Evolutionary conservation across 177 flowering plant genomes (phyloP), one percentile per base, ranked within the genome.

Genomic region (Vitis hybrid): DNA sequence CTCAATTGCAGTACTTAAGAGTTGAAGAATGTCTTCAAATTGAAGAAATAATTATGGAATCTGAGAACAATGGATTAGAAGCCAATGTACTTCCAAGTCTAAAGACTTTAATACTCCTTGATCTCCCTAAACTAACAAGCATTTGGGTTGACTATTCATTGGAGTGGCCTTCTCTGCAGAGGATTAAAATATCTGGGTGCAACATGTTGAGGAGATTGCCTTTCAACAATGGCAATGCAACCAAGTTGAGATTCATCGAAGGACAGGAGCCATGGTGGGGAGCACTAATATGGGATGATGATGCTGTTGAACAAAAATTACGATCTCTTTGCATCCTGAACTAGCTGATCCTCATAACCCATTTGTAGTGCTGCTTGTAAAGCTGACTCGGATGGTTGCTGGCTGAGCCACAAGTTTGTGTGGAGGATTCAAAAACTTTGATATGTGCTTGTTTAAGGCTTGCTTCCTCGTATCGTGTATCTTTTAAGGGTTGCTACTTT

Each of bases 101-200:
- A 11, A 59, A 60, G 54, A 48, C 13, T 5, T 32, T 76, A 17
- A n/a, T 6, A 64, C 75, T 76, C 2, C 1, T 63, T n/a, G 15
- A 68, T 7, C 30, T 76, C 13, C 75, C 66, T 15, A 58, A 54
- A n/a, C 55, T 76, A 23, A n/a, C 1, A 26, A 52, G 62, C 18
- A 69, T 64, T 17, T 67, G 62, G 5, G n/a, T 3, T 1, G 56
- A 52, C 52, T 62, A 51, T 13, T 54, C 48, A 18, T 60, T 69
- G 48, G 54, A 23, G 21, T 74, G 77, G 73, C 72, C 73, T 5
- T 69, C 77, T 12, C 17, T 74, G 10, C 56, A 64, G n/a, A 65
- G n/a, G 5, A 5, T 74, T 6, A 23, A 68, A 48, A 57, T 68
- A 9, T 5, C 3, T 1, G 9, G 2, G 5, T 74, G 72, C 26